Base-by-base conservation (phyloP, 2,329 filamentous ascomycete genomes). In the Pestalotiopsis sp. region DNA sequence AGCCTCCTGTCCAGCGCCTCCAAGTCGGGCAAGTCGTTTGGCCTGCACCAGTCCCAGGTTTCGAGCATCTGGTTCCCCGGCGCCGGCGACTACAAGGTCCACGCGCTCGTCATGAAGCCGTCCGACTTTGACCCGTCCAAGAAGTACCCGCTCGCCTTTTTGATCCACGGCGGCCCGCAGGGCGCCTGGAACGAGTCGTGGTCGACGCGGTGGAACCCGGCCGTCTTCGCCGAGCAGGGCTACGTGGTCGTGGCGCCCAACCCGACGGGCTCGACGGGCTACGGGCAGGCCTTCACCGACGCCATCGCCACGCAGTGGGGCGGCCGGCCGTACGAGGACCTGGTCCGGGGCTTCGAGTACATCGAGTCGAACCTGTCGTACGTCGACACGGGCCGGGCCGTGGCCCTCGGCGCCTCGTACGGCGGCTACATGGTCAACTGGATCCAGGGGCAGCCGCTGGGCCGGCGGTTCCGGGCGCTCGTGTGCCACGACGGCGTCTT, bases 401-500 rank as follows among this genome's bases (percentile, higher is more conserved):
- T 96, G 0, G 92, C 91, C 1, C 81, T 94, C 0, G 93, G 93
- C 4, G 93, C 92, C 0, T 91, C 88, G 11, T 94, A 93, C 73
- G 92, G 92, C 39, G 92, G 92, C 4, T 93, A 89, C 75, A 93
- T 93, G 91, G 90, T 93, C 71, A 93, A 97, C 78, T 97, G 95
- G 94, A 94, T 97, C 74, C 94, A 97, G 80, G 95, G 95, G 7
- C 92, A 96, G 71, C 86, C 89, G 1, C 86, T 98, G 0, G 94
- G 94, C 23, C 90, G 93, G 36, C 90, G 92, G 73, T 97, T 98
- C 87, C 93, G 93, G 80, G 94, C 94, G 0, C 86, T 98, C 3
- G 94, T 97, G 36, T 94, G 91, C 74, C 94, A 97, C 77, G 94
- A 97, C 73, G 94, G 94, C 62, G 91, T 95, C 66, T 96, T 95